Evolutionary conservation across 148 eudicot genomes (phyloP), one percentile per base, ranked within the genome.

Genomic region (Dysphania ambrosioides): DNA sequence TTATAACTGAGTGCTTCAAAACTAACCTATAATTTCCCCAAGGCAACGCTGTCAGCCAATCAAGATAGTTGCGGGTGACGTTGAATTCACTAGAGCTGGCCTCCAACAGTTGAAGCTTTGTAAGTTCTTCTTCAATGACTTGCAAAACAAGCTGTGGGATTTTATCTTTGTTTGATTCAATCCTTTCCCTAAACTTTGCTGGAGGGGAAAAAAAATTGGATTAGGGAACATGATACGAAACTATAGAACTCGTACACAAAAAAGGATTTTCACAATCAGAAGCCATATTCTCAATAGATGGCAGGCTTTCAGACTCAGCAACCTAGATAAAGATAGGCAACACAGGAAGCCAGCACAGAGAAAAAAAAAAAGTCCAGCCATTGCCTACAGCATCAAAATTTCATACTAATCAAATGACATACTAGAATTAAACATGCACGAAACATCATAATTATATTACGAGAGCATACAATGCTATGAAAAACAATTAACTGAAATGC

Each of bases 71-170:
- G 70, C 99, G 93, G 34, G 99, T 95, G 27, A 95, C 99, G 77
- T 92, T 95, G 63, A 95, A 95, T 84, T 95, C 99, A 79, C 99
- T 95, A 74, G 97, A 95, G 87, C 96, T 95, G 75, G 99, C 99
- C 87, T 95, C 99, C 77, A 95, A 73, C 41, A 95, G 75, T 80
- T 95, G 99, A 68, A 95, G 92, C 68, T 95, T 95, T 65, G 97
- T 88, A 63, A 95, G 87, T 82, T 95, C 99, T 81, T 95, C 99
- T 85, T 95, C 94, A 74, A 95, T 95, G 61, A 95, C 99, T 89
- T 92, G 99, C 79, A 92, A 76, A 63, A 95, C 99, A 85, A 92
- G 96, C 80, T 94, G 83, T 35, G 99, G 99, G 70, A 86, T 84
- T 81, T 87, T 95, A 40, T 95, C 97, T 81, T 88, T 95, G 72